Conservation (phyloP, 352 stramenopile species). For the Phytopythium boreale region DNA sequence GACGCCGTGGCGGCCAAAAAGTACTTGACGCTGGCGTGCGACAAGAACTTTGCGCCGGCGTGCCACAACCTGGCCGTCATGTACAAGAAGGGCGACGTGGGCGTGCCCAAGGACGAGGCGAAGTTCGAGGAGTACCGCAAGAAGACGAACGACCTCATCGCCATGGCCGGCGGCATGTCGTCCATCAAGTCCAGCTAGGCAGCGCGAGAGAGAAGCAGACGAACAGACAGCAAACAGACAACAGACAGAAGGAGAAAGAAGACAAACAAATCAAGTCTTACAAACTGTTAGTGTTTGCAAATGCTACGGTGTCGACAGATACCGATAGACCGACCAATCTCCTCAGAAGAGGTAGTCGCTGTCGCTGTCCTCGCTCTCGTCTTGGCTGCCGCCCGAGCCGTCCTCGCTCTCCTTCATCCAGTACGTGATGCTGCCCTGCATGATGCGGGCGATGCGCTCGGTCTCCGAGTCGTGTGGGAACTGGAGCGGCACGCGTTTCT, state of each 20-base stretch:
- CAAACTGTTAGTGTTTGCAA: neutral
- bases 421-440: slow-evolving; percentile 66
- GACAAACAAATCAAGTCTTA: neutral
- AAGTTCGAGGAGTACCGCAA: slow-evolving; percentile 73
- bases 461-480: slow-evolving; percentile 57
- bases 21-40: slow-evolving; percentile 72
- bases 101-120: slow-evolving; percentile 55
- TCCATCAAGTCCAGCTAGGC: slow-evolving; percentile 34
- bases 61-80: slow-evolving; percentile 89
- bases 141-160: slow-evolving; percentile 75
- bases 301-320: neutral
- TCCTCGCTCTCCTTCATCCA: slow-evolving; percentile 38
- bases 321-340: neutral
- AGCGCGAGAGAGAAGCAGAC: neutral
- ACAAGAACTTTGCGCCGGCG: slow-evolving; percentile 82
- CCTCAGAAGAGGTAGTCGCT: slow-evolving; percentile 4
- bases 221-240: neutral
- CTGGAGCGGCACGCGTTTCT: slow-evolving; percentile 2
- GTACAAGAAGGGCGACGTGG: slow-evolving; percentile 86
- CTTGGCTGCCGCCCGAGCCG: neutral
- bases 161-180: slow-evolving; percentile 62
- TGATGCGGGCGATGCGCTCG: slow-evolving; percentile 76
- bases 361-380: slow-evolving; percentile 5
- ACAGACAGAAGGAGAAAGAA: neutral
- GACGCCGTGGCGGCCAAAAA: slow-evolving; percentile 55